Evolutionary conservation across 2,329 filamentous ascomycete species (phyloP).

Genomic region (Beauveria sp.): DNA sequence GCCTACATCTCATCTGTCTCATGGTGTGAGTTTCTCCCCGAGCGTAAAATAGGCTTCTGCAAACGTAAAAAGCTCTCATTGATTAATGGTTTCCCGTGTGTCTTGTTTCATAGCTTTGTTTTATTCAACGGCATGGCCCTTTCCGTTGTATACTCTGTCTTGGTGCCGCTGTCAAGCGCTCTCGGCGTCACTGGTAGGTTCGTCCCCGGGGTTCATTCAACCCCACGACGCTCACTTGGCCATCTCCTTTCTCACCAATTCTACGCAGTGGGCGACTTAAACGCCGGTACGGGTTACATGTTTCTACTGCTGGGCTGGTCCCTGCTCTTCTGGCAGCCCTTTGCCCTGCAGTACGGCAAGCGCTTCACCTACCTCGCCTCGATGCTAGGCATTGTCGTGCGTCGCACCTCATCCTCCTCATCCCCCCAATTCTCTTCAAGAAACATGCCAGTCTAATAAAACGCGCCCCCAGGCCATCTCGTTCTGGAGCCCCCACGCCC

Average conservation of each 20-base stretch:
- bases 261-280: constrained; percentile 23
- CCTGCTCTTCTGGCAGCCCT: constrained; percentile 39
- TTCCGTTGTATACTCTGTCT: constrained; percentile 30
- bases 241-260: too few relatives aligned
- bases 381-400: constrained; percentile 23
- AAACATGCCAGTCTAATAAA: neutral
- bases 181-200: constrained; percentile 20
- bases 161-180: constrained; percentile 27
- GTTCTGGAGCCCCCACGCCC: constrained; percentile 30
- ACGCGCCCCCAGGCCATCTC: neutral
- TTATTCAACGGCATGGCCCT: constrained; percentile 32
- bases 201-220: too few relatives aligned
- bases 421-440: neutral
- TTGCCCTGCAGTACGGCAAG: constrained; percentile 38
- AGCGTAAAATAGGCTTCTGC: too few relatives aligned
- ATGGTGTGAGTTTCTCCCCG: constrained; percentile 20
- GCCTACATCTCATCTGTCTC: constrained; percentile 20
- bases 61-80: too few relatives aligned
- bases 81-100: too few relatives aligned
- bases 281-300: constrained; percentile 33
- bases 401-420: neutral
- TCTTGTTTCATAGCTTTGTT: constrained; percentile 22
- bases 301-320: constrained; percentile 38
- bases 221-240: too few relatives aligned
- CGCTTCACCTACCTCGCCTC: constrained; percentile 31